phyloP scores from a whole-genome alignment of 2,329 filamentous ascomycete genomes.

The Ophiostoma pallidulum region DNA sequence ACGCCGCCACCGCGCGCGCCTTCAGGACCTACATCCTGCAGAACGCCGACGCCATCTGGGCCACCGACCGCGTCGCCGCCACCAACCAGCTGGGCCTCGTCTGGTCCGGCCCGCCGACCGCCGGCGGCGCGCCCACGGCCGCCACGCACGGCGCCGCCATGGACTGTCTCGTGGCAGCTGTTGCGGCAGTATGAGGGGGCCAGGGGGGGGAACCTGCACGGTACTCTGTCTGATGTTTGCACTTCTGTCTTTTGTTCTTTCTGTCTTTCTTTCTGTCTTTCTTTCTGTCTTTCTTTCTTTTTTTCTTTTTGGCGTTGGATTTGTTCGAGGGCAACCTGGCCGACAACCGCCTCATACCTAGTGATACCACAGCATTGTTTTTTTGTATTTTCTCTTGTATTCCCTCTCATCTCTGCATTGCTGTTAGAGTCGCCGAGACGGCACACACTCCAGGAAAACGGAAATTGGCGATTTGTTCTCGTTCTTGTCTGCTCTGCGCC shows the following conservation, averaged over 20 bases:
- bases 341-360: too few species aligned
- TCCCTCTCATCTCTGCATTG: too few species aligned
- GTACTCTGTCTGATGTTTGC: neutral
- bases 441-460: too few species aligned
- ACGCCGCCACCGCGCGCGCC: conserved; percentile 21
- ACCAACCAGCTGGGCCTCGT: conserved; percentile 46
- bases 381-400: too few species aligned
- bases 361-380: too few species aligned
- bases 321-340: too few species aligned
- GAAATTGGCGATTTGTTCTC: too few species aligned
- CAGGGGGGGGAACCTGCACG: too few species aligned
- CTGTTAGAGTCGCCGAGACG: too few species aligned
- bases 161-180: conserved; percentile 57
- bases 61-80: conserved; percentile 38
- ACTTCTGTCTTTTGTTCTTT: neutral
- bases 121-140: conserved; percentile 38
- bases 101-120: conserved; percentile 50
- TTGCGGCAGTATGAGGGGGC: conserved; percentile 30
- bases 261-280: neutral
- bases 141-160: conserved; percentile 56
- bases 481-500: too few species aligned
- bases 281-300: neutral
- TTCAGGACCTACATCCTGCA: conserved; percentile 46
- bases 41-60: conserved; percentile 60
- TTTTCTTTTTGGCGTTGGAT: neutral